Percentiles rank a stretch among this genome's conserved stretches.
phyloP scores from a whole-genome alignment of 2,329 filamentous ascomycete genomes.

The Sarocladium brachiariae region DNA sequence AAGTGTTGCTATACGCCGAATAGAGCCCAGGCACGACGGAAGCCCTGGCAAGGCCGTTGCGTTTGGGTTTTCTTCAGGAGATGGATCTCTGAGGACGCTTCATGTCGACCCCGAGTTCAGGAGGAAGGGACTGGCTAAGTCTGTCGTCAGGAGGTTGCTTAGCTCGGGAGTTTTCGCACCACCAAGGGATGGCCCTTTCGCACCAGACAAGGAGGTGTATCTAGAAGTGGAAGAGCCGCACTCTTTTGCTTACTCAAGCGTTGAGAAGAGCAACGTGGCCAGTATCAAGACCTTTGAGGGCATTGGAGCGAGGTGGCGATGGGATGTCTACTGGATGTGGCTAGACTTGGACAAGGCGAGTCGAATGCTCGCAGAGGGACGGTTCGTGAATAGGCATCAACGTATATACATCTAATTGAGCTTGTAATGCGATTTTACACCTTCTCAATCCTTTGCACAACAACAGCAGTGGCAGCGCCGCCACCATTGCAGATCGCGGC shows the following conservation, averaged over 20 bases:
- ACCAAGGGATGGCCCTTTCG: not conserved
- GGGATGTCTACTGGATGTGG: slow-evolving; percentile 6
- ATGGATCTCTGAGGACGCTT: slow-evolving; percentile 5
- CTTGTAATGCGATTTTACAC: slow-evolving; percentile 29
- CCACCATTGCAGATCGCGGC: slow-evolving; percentile 97
- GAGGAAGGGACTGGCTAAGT: not conserved
- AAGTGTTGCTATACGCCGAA: not conserved
- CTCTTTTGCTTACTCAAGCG: not conserved
- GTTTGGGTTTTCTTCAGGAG: not conserved
- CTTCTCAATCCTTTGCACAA: slow-evolving; percentile 74
- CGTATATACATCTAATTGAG: not conserved
- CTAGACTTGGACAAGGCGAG: slow-evolving; percentile 2
- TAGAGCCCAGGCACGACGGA: not conserved
- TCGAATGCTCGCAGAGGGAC: not conserved
- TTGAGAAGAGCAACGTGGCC: slow-evolving; percentile 5
- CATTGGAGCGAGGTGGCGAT: not conserved
- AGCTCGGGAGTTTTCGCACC: slow-evolving; percentile 1
- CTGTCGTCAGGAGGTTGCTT: not conserved
- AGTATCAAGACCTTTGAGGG: slow-evolving; percentile 6
- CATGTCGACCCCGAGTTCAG: slow-evolving; percentile 1
- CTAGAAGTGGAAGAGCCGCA: not conserved
- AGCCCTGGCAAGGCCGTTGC: slow-evolving; percentile 4
- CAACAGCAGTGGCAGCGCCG: slow-evolving; percentile 82
- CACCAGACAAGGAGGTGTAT: not conserved
- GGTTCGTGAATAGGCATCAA: not conserved